phyloP scores from a whole-genome alignment of 495 filamentous ascomycete species.

The Immersiella caudata region DNA sequence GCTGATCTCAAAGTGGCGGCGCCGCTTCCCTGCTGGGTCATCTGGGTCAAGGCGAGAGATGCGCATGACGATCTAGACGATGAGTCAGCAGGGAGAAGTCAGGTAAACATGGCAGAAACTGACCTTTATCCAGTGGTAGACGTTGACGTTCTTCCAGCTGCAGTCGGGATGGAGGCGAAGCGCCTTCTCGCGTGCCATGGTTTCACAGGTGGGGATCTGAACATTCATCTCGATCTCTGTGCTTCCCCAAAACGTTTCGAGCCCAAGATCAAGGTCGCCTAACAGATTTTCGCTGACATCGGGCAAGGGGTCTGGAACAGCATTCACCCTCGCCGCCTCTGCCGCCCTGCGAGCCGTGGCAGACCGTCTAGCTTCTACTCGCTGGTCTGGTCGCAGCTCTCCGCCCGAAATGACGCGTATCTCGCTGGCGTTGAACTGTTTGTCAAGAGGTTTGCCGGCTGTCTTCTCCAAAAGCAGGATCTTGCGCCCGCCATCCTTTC shows the following conservation, averaged over 20 bases:
- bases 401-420: slow-evolving; percentile 81
- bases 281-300: slow-evolving; percentile 69
- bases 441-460: slow-evolving; percentile 76
- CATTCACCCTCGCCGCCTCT: slow-evolving; percentile 40
- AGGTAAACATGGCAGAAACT: slow-evolving; percentile 21
- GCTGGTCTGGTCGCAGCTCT: slow-evolving; percentile 57
- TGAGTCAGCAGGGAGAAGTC: slow-evolving; percentile 4
- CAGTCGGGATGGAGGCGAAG: slow-evolving; percentile 87
- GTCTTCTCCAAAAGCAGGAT: slow-evolving; percentile 88
- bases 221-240: slow-evolving; percentile 98
- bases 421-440: slow-evolving; percentile 77
- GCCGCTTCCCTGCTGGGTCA: slow-evolving; percentile 73
- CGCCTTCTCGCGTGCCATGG: slow-evolving; percentile 77
- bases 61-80: slow-evolving; percentile 88
- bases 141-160: slow-evolving; percentile 93
- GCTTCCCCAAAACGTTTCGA: slow-evolving; percentile 70
- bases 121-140: slow-evolving; percentile 99
- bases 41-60: slow-evolving; percentile 83
- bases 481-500: slow-evolving; percentile 82
- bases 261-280: slow-evolving; percentile 71
- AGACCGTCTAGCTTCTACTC: slow-evolving; percentile 44
- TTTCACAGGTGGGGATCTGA: slow-evolving; percentile 88
- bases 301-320: slow-evolving; percentile 45
- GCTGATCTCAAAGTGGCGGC: slow-evolving; percentile 96
- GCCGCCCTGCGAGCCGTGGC: slow-evolving; percentile 44